Evolutionary conservation across 371 early-diverging fungal genomes (phyloP), one percentile per base, ranked within the genome.

Genomic region (Mycotypha africana): DNA sequence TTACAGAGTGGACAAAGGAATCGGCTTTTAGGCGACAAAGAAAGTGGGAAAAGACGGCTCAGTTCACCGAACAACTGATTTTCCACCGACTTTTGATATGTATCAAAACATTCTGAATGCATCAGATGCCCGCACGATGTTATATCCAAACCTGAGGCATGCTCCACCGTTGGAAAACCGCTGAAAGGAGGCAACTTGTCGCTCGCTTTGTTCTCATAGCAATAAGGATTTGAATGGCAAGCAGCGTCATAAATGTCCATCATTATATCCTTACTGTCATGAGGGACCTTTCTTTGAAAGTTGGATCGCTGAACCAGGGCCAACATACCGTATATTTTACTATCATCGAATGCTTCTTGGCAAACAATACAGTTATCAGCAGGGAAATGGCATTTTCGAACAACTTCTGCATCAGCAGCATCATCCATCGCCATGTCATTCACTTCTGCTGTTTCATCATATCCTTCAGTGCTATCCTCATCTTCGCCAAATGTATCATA

Each of bases 1-100:
- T 95, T 96, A 73, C 98, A 96, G 3, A 96, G 70, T 1, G 97
- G 97, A 52, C 98, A 97, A 60, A 96, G 64, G 56, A 89, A 93
- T 58, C 93, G 93, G 32, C 74, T 73, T 19, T 55, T 51, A 0
- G 53, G 38, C 15, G 49, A 22, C 2, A 45, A n/a, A 0, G 41
- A n/a, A 6, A 38, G 19, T 28, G 51, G 45, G 31, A 52, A 41
- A 20, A 48, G 30, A 78, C 76, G 1, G 71, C 70, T 15, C 72
- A 61, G 28, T 9, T 40, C 44, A 1, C 30, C n/a, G 0, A 49
- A 19, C 2, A 45, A 16, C n/a, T 55, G 56, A 14, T 58, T 61
- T 8, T 83, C 79, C 16, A 92, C 70, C 0, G 90, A 86, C 16
- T 69, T 52, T 49, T 82, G 85, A 65, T 93, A 95, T 12, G 78